Conservation (phyloP, 306 rosid species). For the Malus sylvestris region DNA sequence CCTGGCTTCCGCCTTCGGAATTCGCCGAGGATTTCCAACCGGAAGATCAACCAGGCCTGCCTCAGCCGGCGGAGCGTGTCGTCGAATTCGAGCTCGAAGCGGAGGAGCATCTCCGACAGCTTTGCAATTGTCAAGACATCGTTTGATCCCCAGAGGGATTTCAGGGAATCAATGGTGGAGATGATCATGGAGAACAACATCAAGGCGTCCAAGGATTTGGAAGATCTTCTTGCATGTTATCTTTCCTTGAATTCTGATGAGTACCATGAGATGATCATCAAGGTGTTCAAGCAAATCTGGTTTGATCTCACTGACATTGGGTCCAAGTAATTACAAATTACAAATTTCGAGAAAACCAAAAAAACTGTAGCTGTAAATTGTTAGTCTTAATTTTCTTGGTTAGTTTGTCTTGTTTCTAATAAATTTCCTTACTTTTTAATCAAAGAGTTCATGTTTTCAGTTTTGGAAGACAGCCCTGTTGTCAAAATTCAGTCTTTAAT, state of each 20-base stretch:
- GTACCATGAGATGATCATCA: conserved; percentile 84
- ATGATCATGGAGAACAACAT: conserved; percentile 89
- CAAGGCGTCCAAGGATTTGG: conserved; percentile 75
- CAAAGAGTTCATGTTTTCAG: not conserved
- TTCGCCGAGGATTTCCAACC: conserved; percentile 47
- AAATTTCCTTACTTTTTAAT: not conserved
- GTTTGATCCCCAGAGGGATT: conserved; percentile 72
- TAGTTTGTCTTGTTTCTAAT: not conserved
- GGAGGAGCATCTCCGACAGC: conserved; percentile 55
- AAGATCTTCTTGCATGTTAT: conserved; percentile 95
- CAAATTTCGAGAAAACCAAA: not conserved
- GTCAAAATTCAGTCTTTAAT: conserved; percentile 5
- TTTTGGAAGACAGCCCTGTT: not conserved
- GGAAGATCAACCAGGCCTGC: conserved; percentile 20
- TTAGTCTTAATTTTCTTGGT: not conserved
- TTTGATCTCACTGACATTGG: conserved; percentile 58
- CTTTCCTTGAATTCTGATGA: conserved; percentile 83
- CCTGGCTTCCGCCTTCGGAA: conserved; percentile 60
- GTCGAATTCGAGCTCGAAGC: conserved; percentile 15
- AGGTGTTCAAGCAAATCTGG: conserved; percentile 97
- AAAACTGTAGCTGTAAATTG: conserved; percentile 7
- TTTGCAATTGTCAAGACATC: conserved; percentile 83
- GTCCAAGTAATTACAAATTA: conserved; percentile 8
- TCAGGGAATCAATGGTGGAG: conserved; percentile 95
- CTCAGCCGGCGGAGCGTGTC: conserved; percentile 41